A percentile compares a stretch with the other conserved stretches of the same genome.
Conservation (phyloP, 2,329 filamentous ascomycete genomes). For the Fusarium hostae region DNA sequence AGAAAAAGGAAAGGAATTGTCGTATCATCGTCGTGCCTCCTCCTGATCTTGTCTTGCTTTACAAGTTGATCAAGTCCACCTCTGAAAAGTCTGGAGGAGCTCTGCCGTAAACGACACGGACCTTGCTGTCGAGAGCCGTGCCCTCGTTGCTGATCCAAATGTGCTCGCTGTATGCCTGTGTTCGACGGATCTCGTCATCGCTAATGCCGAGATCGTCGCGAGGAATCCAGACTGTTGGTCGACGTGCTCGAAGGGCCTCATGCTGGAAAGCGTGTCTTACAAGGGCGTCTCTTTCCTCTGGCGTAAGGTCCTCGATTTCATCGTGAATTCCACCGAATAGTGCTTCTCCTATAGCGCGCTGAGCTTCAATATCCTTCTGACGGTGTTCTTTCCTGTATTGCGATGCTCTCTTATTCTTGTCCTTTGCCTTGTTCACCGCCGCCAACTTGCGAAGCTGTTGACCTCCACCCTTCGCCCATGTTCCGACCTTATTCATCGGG, state of each 20-base stretch:
- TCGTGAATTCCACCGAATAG: conserved; percentile 90
- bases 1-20: neutral
- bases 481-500: conserved; percentile 57
- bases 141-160: conserved; percentile 97
- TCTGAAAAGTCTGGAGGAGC: conserved; percentile 92
- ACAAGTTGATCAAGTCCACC: conserved; percentile 85
- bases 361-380: conserved; percentile 74
- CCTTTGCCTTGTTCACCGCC: conserved; percentile 30
- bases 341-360: conserved; percentile 79
- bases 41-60: conserved; percentile 13
- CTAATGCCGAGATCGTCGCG: conserved; percentile 89
- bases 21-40: conserved; percentile 3
- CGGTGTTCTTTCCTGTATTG: conserved; percentile 62
- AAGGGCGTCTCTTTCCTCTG: conserved; percentile 86
- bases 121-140: conserved; percentile 85
- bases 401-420: conserved; percentile 52
- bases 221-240: conserved; percentile 94
- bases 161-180: conserved; percentile 77
- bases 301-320: conserved; percentile 92
- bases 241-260: conserved; percentile 81
- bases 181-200: conserved; percentile 88
- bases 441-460: conserved; percentile 61
- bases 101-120: conserved; percentile 82
- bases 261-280: conserved; percentile 92
- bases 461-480: conserved; percentile 57